Evolutionary conservation across 148 eudicot species (phyloP), one percentile per base, ranked within the genome.

Genomic region (Rhododendron griersonianum): DNA sequence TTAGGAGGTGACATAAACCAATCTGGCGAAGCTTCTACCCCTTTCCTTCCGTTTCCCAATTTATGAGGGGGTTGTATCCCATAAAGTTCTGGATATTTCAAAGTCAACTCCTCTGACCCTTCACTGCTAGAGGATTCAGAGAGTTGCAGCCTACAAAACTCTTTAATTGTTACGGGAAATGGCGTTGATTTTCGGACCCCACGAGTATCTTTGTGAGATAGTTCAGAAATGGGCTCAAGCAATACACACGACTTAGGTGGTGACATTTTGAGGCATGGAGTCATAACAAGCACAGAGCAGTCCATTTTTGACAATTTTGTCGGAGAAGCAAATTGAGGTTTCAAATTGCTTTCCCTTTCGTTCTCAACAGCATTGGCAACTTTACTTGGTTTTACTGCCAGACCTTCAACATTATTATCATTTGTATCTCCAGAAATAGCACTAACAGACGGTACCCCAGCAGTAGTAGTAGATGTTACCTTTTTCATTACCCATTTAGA

Each of bases 1-100:
- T 93, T 95, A 55, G 98, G 98, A 77, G 99, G 99, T n/a, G 99
- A 95, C 87, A 90, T 87, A 1, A 87, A 85, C 98, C 98, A 97
- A 21, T 92, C 89, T 1, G 98, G 99, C 69, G 94, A 94, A 88
- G 90, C 93, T 83, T 97, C 95, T 23, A 89, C 63, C 5, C 50
- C 90, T 4, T 47, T 89, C 80, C 85, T 94, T 81, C 69, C 87
- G 83, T 82, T 89, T 81, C 88, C 86, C 78, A 87, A 11, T 86
- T 87, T 81, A 65, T 80, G 90, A 28, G 86, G 83, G 4, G 89
- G 78, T 73, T 89, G 93, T 88, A 93, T 91, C 35, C 96, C 96
- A 30, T 89, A 84, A 39, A 93, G 91, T 86, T 92, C 93, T 48
- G 94, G 95, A 88, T 91, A 94, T 85, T 89, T 92, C 81, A 89